Base-by-base conservation (phyloP, 2,329 filamentous ascomycete genomes). In the Pleurostoma richardsiae region DNA sequence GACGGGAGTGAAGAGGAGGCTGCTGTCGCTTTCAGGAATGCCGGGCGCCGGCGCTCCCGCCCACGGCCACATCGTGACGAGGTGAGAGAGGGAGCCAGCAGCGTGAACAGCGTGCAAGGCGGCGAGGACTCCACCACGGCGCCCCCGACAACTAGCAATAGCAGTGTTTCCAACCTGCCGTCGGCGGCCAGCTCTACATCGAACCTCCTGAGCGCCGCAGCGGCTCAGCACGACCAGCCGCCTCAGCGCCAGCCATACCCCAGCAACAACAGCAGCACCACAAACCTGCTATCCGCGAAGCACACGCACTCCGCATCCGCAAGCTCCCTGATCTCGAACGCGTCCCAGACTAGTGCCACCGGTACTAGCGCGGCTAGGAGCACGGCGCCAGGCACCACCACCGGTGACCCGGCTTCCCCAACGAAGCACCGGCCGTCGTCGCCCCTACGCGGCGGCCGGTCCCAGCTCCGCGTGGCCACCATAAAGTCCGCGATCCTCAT, bases 401-500 rank as follows among this genome's bases (percentile, higher is more conserved):
- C 30, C 19, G 5, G 53, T 60, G 52, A 64, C 54, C 40, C 60
- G 57, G 41, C 52, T 55, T 62, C 50, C 60, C 69, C 54, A 59
- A 50, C 58, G 52, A 57, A 61, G 54, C 54, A 63, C 53, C 56
- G 60, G 49, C 55, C 66, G 43, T 55, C 63, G 3, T 63, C 61
- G 4, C 61, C 62, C 6, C 45, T 60, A 61, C 60, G 70, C 54
- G 57, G 55, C 28, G 65, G 66, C 42, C 72, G 72, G 41, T 68
- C 67, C 10, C 72, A 74, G 54, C 70, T 78, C 45, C 75, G 79
- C 26, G 59, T 96, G 4, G 83, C 86, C 31, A 96, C 94, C 1
- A 83, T 91, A 55, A 97, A 97, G 68, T 96, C 91, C 0, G 91
- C 91, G 0, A 74, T 95, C 36, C 77, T 97, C 43, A 97, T 97